A percentile compares a stretch with the other conserved stretches of the same genome.
These are phyloP conservation scores for Mycosarcoma mackinlayi DNA, from an alignment of 1,284 basidiomycete genomes.

Conservation along the genomic window DNA sequence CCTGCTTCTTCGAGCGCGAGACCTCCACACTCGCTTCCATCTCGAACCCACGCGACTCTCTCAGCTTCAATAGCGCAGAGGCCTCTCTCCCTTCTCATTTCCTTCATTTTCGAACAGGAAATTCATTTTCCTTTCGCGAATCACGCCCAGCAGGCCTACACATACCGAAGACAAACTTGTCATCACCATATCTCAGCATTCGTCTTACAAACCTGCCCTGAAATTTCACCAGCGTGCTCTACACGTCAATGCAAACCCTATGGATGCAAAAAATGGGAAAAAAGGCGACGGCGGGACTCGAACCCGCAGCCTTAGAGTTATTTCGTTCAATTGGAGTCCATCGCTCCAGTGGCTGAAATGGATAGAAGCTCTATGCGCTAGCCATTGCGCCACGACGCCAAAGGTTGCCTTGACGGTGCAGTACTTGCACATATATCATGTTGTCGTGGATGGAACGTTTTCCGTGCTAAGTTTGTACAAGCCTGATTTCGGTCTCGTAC, in stretches of 20 bases:
- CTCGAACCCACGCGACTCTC: no score
- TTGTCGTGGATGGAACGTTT: no score
- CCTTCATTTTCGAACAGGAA: no score
- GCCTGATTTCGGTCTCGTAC: no score
- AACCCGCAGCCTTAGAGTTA: conserved; percentile 55
- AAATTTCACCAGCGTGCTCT: conserved; percentile 6
- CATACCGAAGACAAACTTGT: neutral
- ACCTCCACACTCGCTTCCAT: no score
- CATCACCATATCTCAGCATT: conserved; percentile 10
- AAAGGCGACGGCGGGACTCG: conserved; percentile 49
- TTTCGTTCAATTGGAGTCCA: neutral
- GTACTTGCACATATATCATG: conserved; percentile 1
- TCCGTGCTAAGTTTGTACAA: no score
- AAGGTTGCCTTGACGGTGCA: neutral
- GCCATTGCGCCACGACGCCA: conserved; percentile 54
- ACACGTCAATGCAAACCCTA: neutral
- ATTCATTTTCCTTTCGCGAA: neutral
- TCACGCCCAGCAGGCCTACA: neutral
- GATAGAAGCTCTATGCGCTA: conserved; percentile 55
- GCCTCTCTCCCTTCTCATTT: no score
- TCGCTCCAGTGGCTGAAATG: neutral
- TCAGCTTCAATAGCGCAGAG: no score
- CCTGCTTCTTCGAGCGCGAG: no score
- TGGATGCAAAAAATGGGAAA: conserved; percentile 5
- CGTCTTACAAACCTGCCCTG: conserved; percentile 3